phyloP scores from a whole-genome alignment of 2,329 filamentous ascomycete species.

The Apiospora koreana region DNA sequence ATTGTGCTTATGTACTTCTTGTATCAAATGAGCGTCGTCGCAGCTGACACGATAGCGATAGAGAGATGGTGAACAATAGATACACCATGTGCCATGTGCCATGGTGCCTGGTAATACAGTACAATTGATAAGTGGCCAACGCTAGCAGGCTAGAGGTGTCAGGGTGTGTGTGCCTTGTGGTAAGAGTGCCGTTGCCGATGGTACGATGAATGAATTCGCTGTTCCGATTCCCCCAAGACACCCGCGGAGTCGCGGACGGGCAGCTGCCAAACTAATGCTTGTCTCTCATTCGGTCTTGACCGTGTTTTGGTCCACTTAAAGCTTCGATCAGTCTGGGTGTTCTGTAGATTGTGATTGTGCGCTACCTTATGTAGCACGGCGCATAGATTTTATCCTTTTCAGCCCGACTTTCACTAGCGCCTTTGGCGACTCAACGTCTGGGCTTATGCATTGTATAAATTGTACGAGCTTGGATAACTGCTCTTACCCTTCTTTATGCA shows the following conservation, averaged over 20 bases:
- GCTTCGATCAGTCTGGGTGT: neutral
- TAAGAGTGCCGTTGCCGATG: neutral
- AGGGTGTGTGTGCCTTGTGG: neutral
- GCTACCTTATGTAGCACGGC: too few relatives aligned
- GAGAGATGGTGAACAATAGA: neutral
- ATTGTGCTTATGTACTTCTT: too few relatives aligned
- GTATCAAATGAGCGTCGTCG: neutral
- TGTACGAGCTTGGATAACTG: too few relatives aligned
- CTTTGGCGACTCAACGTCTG: neutral
- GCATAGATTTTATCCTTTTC: neutral
- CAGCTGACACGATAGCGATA: neutral
- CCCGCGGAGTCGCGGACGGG: neutral
- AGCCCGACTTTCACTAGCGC: neutral
- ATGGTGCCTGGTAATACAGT: neutral
- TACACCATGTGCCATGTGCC: neutral
- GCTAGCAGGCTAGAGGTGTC: too few relatives aligned
- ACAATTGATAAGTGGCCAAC: neutral
- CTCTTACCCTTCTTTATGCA: neutral
- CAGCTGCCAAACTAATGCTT: neutral
- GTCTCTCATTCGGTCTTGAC: neutral
- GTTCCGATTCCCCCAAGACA: neutral
- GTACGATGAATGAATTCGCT: neutral
- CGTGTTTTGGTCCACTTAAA: constrained; percentile 3
- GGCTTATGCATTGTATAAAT: neutral
- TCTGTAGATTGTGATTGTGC: neutral